Evolutionary conservation across 371 early-diverging fungal species (phyloP), one percentile per base, ranked within the genome.

Genomic region (Mortierella sp.): DNA sequence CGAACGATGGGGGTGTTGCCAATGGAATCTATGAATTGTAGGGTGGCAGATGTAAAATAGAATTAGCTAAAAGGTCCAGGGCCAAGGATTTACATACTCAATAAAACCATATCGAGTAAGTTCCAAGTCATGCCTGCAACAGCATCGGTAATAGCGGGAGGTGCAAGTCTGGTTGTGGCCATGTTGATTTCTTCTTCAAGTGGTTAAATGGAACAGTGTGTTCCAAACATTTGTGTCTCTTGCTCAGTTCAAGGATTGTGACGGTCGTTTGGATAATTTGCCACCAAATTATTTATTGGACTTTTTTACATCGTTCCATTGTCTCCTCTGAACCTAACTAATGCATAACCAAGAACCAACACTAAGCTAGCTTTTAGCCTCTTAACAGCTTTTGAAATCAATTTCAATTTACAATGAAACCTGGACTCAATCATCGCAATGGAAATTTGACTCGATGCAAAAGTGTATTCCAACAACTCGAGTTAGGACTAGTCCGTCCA

Each of bases 1-100:
- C 76, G 70, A 24, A 84, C 79, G 19, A 84, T 71, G 24, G 86
- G 86, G 0, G 86, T 85, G 62, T 78, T 78, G 66, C 86, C 86
- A 57, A 84, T 77, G 48, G 77, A 67, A 24, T 50, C 82, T 76
- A 75, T 10, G 15, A 45, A 19, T 24, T 36, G 38, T 11, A 55
- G 16, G 32, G 11, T 21, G 22, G n/a, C 52, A 52, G 8, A 52
- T 21, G 22, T n/a, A 52, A 36, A 58, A 32, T 58, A 58, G 38
- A 33, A 41, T 63, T 47, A 63, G 28, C 24, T 13, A 24, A 1
- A 59, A 43, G 15, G 15, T 10, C 28, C 28, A 28, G 16, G 59
- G 40, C 21, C 11, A 21, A 59, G 5, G 40, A 40, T 15, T 36
- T n/a, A 21, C 40, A 21, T 38, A 32, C 36, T 6, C 15, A 7